Evolutionary conservation across 108 stramenopile genomes (phyloP).

Genomic region (Discostella pseudostelligera): DNA sequence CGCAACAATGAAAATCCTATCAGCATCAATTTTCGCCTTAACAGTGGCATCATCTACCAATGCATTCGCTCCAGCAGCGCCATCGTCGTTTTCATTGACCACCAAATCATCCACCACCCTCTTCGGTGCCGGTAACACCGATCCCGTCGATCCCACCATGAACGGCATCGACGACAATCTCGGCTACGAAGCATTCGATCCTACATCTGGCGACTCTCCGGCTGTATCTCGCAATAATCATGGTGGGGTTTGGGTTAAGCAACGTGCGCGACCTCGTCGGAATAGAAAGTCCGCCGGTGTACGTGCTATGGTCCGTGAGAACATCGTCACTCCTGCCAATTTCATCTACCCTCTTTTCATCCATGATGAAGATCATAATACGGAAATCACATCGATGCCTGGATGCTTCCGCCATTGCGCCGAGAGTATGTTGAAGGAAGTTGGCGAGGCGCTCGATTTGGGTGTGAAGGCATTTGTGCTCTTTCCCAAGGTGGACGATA

Average conservation of each 20-base stretch:
- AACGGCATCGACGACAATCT: conserved; percentile 60
- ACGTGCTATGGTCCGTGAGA: conserved; percentile 95
- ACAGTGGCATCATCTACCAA: conserved; percentile 10
- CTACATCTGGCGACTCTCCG: conserved; percentile 58
- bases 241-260: conserved; percentile 78
- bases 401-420: conserved; percentile 91
- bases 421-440: conserved; percentile 86
- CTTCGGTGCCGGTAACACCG: conserved; percentile 26
- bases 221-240: conserved; percentile 65
- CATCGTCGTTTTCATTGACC: background rate
- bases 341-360: conserved; percentile 99
- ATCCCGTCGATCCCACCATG: conserved; percentile 69
- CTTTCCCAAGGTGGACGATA: conserved; percentile 95
- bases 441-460: conserved; percentile 81
- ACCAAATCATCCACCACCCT: background rate
- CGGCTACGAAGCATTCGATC: conserved; percentile 58
- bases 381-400: conserved; percentile 92
- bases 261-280: conserved; percentile 89
- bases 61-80: conserved; percentile 16
- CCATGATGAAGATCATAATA: conserved; percentile 88
- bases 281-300: conserved; percentile 93
- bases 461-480: conserved; percentile 93
- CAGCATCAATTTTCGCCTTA: conserved; percentile 11
- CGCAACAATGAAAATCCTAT: conserved; percentile 24
- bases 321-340: conserved; percentile 91